Percentiles rank a stretch among this genome's conserved stretches.
Evolutionary conservation across 768 basidiomycete species (phyloP).

Genomic region (Lactarius trivialis): DNA sequence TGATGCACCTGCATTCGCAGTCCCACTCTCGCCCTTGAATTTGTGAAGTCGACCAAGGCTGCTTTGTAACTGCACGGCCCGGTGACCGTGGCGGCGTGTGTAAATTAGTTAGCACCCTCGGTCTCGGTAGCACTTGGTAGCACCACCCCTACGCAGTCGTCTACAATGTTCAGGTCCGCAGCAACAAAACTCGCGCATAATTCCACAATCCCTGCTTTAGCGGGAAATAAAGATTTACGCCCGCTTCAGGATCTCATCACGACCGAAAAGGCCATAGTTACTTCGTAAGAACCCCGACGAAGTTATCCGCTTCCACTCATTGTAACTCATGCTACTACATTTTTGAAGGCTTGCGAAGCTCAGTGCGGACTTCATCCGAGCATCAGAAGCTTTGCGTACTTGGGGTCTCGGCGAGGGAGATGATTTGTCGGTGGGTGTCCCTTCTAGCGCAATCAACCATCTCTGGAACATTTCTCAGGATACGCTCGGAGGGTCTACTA

Average conservation of each 20-base stretch:
- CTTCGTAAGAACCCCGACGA: slow-evolving; percentile 44
- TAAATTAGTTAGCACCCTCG: not conserved
- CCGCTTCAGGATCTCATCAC: slow-evolving; percentile 85
- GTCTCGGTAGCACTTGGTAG: not conserved
- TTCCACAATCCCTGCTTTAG: slow-evolving; percentile 66
- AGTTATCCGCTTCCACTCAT: not conserved
- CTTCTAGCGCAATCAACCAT: not conserved
- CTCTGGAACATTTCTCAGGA: slow-evolving; percentile 42
- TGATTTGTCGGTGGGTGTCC: slow-evolving; percentile 58
- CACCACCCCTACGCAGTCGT: not conserved
- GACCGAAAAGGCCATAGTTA: slow-evolving; percentile 76
- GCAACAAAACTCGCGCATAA: slow-evolving; percentile 87
- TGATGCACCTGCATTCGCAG: slow-evolving; percentile 31
- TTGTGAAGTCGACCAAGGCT: slow-evolving; percentile 43
- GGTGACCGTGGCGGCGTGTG: not conserved
- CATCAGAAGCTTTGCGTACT: slow-evolving; percentile 60
- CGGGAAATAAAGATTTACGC: slow-evolving; percentile 69
- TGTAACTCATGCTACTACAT: not conserved
- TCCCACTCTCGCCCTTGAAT: slow-evolving; percentile 58
- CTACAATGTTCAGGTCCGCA: slow-evolving; percentile 65
- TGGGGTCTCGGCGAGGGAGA: slow-evolving; percentile 83
- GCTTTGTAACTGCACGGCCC: slow-evolving; percentile 1
- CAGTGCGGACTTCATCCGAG: slow-evolving; percentile 56
- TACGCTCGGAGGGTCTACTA: slow-evolving; percentile 61
- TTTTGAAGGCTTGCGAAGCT: slow-evolving; percentile 53